Evolutionary conservation across 805 yeast genomes (phyloP).

Genomic region (Metschnikowia lochheadii): DNA sequence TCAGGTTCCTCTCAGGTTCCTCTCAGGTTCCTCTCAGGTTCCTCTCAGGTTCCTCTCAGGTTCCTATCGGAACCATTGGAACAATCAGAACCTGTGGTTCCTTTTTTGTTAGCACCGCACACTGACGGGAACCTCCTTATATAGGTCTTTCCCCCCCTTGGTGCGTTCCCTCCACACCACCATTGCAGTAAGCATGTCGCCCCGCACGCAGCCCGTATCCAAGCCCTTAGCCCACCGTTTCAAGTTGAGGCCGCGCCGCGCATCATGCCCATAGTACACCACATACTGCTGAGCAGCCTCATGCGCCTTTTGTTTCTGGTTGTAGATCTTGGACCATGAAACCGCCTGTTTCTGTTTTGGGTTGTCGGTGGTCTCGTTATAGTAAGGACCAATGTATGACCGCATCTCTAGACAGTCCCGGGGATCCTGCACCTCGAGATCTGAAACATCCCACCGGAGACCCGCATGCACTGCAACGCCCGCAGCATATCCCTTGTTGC

Average conservation of each 20-base stretch:
- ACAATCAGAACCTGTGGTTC: too few relatives aligned
- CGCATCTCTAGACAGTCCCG: constrained; percentile 66
- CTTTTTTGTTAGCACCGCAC: constrained; percentile 9
- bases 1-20: too few relatives aligned
- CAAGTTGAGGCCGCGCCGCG: constrained; percentile 66
- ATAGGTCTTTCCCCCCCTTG: constrained; percentile 6
- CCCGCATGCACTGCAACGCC: constrained; percentile 83
- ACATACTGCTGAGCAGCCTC: constrained; percentile 29
- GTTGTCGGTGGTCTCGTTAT: constrained; percentile 52
- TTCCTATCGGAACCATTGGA: too few relatives aligned
- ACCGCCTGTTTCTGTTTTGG: constrained; percentile 34
- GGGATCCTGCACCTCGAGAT: constrained; percentile 56
- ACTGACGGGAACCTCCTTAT: constrained; percentile 12
- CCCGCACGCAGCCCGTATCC: constrained; percentile 79
- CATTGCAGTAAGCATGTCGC: constrained; percentile 63
- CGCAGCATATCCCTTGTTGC: constrained; percentile 25
- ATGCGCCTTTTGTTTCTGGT: constrained; percentile 37
- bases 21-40: too few relatives aligned
- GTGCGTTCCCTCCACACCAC: constrained; percentile 34
- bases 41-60: too few relatives aligned
- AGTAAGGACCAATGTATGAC: constrained; percentile 61
- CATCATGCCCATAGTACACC: constrained; percentile 88
- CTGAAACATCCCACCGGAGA: constrained; percentile 56
- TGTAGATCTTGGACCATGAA: constrained; percentile 58
- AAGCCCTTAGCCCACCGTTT: constrained; percentile 70